Evolutionary conservation across 345 rosid species (phyloP).

Genomic region (Eutrema japonicum): DNA sequence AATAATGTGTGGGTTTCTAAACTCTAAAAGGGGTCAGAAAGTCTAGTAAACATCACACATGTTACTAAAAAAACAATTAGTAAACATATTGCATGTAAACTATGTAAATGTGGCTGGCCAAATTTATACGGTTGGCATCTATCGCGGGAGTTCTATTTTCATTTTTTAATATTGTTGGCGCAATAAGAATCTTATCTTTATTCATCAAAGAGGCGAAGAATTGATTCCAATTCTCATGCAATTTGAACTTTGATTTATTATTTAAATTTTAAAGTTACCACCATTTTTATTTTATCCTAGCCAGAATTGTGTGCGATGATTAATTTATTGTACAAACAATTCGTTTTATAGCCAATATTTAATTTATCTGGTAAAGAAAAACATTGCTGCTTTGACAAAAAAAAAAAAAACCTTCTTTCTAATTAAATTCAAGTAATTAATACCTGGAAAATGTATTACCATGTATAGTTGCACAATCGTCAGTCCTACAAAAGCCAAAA

Average conservation of each 20-base stretch:
- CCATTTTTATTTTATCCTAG: constrained; percentile 17
- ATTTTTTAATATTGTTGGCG: constrained; percentile 44
- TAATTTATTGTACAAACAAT: neutral
- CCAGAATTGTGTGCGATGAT: constrained; percentile 31
- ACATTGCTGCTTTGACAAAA: neutral
- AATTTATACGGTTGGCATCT: constrained; percentile 48
- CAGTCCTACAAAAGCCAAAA: constrained; percentile 77
- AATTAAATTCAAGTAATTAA: constrained; percentile 1
- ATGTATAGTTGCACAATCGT: constrained; percentile 64
- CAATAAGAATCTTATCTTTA: constrained; percentile 51
- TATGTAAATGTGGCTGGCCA: constrained; percentile 33
- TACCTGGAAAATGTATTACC: constrained; percentile 41
- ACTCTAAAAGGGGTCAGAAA: constrained; percentile 14
- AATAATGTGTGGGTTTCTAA: constrained; percentile 19
- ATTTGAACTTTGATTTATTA: constrained; percentile 40
- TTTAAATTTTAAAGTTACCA: constrained; percentile 22
- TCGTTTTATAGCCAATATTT: neutral
- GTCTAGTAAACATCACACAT: neutral
- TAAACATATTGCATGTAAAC: constrained; percentile 18
- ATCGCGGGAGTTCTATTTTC: constrained; percentile 45
- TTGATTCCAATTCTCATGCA: constrained; percentile 59
- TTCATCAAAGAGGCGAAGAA: constrained; percentile 86
- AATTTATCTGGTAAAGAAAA: constrained; percentile 8
- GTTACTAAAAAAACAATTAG: neutral
- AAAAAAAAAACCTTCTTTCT: neutral